A percentile compares a stretch with the other conserved stretches of the same genome.
Evolutionary conservation across 1,284 basidiomycete species (phyloP).

Genomic region (Tilletia caries): DNA sequence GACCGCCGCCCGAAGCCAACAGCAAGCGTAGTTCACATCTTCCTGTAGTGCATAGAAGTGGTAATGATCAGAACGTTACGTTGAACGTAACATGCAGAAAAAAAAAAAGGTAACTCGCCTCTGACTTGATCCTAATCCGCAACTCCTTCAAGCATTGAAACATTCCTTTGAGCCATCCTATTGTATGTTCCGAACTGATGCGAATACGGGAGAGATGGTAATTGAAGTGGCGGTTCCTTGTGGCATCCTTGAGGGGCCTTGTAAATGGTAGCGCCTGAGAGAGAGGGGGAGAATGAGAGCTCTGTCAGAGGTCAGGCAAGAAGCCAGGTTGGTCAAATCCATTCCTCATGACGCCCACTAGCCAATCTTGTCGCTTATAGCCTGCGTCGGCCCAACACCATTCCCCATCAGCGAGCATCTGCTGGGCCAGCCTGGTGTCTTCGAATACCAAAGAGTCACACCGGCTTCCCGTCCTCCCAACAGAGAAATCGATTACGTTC

Average conservation of each 20-base stretch:
- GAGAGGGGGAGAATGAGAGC: too few relatives aligned
- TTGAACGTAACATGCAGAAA: too few relatives aligned
- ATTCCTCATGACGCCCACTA: background rate
- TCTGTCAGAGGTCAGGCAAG: too few relatives aligned
- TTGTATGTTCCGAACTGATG: background rate
- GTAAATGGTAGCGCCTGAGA: background rate
- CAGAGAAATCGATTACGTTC: constrained; percentile 4
- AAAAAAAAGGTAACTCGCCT: too few relatives aligned
- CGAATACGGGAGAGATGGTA: background rate
- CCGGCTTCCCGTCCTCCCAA: background rate
- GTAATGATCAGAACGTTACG: too few relatives aligned
- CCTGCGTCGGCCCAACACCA: constrained; percentile 9
- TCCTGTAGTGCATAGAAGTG: background rate
- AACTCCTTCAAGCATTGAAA: background rate
- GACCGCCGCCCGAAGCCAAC: background rate
- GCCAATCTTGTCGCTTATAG: background rate
- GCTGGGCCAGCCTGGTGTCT: constrained; percentile 3
- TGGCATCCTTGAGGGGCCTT: background rate
- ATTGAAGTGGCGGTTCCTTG: background rate
- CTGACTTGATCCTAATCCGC: background rate
- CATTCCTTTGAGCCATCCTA: background rate
- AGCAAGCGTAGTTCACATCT: background rate
- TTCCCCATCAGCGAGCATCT: background rate
- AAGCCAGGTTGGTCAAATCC: too few relatives aligned
- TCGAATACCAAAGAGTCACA: background rate